Base-by-base conservation (phyloP, 1,139 yeast species). In the Geotrichum restrictum region DNA sequence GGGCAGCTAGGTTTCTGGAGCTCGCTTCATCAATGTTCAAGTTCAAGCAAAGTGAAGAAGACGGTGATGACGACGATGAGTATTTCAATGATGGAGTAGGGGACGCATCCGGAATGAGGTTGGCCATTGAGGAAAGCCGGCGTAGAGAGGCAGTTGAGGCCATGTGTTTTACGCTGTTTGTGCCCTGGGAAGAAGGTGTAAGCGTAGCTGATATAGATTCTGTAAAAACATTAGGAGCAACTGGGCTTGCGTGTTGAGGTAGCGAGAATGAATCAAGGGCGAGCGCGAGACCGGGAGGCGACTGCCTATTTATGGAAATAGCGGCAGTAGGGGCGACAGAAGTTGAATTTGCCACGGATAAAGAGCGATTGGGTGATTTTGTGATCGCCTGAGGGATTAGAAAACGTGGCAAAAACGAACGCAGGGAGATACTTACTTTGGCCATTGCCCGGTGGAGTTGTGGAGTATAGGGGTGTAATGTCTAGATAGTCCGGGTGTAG, bases 111-210 rank as follows among this genome's bases (percentile, higher is more conserved):
- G 5, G 29, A 8, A 24, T 24, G n/a, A n/a, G n/a, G 29, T 24
- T 24, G 8, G 39, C 38, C 36, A 19, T n/a, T 31, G 47, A 18
- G n/a, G 49, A 46, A 6, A 46, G 39, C 21, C 39, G 18, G 13
- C 49, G 29, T 11, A 46, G 44, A 5, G 29, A 24, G 29, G 42
- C 31, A 13, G 29, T 22, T 11, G 31, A 39, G 18, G 31, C 16
- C 22, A 6, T 22, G 42, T 21, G 42, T 27, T 39, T 13, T 3
- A 36, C 39, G n/a, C 6, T 33, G 39, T 7, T 10, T 13, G 3
- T 13, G 5, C 29, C 29, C 29, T 5, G 5, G 29, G 7, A 5
- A 8, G 7, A 5, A 24, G 29, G 29, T 10, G 42, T 3, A 2
- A 27, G 42, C 4, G 29, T 22, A 7, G 31, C 42, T 10, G 29